These are phyloP conservation scores for Wakefieldia striispora DNA, from an alignment of 768 basidiomycete genomes.

Conservation along the genomic window DNA sequence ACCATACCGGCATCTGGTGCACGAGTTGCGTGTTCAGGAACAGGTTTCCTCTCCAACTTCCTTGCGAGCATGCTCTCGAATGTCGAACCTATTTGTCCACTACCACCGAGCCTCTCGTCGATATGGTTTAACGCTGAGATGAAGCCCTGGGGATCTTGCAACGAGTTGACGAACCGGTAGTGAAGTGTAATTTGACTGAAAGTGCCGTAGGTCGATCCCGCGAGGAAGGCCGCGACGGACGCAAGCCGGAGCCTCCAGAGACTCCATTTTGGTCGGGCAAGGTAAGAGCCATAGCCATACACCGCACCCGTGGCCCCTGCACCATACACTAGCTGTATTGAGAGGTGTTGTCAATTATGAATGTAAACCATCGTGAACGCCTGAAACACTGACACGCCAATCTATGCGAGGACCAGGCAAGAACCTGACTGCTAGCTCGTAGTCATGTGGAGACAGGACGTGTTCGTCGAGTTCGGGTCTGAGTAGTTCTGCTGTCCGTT, in stretches of 20 bases:
- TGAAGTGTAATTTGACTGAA: conserved; percentile 30
- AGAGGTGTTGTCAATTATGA: conserved; percentile 2
- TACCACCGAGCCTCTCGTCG: conserved; percentile 31
- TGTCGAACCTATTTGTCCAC: conserved; percentile 26
- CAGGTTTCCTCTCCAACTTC: conserved; percentile 11
- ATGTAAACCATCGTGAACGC: neutral
- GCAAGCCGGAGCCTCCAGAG: conserved; percentile 24
- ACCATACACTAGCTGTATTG: conserved; percentile 21
- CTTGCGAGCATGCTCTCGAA: conserved; percentile 24
- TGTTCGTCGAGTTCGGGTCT: conserved; percentile 31
- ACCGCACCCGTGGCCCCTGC: conserved; percentile 22
- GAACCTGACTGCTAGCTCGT: conserved; percentile 52
- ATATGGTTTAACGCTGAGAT: conserved; percentile 31
- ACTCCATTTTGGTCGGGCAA: conserved; percentile 30
- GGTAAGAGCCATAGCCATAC: conserved; percentile 24
- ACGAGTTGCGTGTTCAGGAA: conserved; percentile 1
- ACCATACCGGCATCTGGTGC: conserved; percentile 4
- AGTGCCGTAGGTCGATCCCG: conserved; percentile 35
- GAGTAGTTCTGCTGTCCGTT: conserved; percentile 30
- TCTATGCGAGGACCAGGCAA: conserved; percentile 48
- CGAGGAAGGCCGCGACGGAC: conserved; percentile 22
- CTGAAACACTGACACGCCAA: conserved; percentile 38
- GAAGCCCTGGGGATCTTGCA: conserved; percentile 31
- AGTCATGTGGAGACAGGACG: conserved; percentile 45
- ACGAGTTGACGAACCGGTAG: conserved; percentile 28